These are phyloP conservation scores for Nymphaea thermarum DNA, from an alignment of 164 flowering plant species.

Conservation along the genomic window DNA sequence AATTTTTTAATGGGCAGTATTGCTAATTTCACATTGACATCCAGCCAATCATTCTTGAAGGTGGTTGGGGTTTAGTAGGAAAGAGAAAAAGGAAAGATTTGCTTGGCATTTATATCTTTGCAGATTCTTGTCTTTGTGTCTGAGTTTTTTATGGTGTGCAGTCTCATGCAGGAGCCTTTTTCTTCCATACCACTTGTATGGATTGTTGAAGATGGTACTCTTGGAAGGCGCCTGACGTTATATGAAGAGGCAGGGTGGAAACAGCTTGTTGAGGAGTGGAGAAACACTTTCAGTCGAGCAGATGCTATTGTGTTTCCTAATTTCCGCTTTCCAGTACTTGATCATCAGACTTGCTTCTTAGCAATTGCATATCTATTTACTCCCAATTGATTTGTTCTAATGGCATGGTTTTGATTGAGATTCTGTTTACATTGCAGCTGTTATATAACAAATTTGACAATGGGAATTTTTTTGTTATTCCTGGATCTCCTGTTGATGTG, in stretches of 20 bases:
- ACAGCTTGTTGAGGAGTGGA: slow-evolving; percentile 65
- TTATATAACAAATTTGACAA: slow-evolving; percentile 76
- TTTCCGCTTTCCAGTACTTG: slow-evolving; percentile 63
- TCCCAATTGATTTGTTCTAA: background rate
- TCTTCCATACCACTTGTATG: slow-evolving; percentile 82
- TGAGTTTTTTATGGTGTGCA: slow-evolving; percentile 75
- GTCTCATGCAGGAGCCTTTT: slow-evolving; percentile 99
- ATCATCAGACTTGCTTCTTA: slow-evolving; percentile 1
- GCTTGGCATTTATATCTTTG: no score
- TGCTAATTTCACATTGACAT: no score
- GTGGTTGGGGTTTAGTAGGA: no score
- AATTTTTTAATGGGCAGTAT: no score
- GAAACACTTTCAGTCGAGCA: slow-evolving; percentile 62
- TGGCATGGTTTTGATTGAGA: no score
- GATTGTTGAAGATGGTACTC: slow-evolving; percentile 81
- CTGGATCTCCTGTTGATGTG: slow-evolving; percentile 80
- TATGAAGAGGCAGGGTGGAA: slow-evolving; percentile 60
- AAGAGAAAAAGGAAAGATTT: no score
- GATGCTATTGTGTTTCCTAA: slow-evolving; percentile 76
- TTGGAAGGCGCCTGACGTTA: slow-evolving; percentile 56
- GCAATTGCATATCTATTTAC: background rate
- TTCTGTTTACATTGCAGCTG: slow-evolving; percentile 47
- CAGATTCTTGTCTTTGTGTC: background rate
- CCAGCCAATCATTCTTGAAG: no score
- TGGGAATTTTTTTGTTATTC: slow-evolving; percentile 93